Conservation (phyloP, 1,284 basidiomycete genomes). For the Ganoderma boninense region DNA sequence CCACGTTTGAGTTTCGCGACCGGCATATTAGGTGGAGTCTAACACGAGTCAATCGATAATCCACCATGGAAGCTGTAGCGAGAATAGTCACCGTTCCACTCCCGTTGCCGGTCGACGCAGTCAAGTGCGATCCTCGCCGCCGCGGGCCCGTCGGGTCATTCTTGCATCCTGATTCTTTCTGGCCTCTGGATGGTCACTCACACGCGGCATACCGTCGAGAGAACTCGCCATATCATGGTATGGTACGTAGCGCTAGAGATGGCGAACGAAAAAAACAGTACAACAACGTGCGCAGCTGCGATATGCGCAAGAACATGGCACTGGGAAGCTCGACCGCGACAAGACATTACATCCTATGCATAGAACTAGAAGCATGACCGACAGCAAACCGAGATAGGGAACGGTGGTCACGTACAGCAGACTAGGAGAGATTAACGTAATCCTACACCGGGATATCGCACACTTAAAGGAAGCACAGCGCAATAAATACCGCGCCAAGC, state of each 20-base stretch:
- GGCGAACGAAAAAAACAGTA: neutral
- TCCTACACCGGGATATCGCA: slow-evolving; percentile 23
- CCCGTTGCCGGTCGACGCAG: neutral
- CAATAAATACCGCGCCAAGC: slow-evolving; percentile 16
- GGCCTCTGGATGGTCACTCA: neutral
- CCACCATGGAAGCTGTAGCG: slow-evolving; percentile 8
- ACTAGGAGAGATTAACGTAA: slow-evolving; percentile 18
- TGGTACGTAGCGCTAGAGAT: neutral
- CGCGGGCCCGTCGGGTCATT: neutral
- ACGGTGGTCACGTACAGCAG: neutral
- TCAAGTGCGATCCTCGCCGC: neutral
- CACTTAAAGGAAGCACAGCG: slow-evolving; percentile 8
- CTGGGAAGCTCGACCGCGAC: neutral
- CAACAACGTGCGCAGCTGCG: slow-evolving; percentile 3
- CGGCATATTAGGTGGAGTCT: slow-evolving; percentile 4
- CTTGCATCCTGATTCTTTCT: neutral
- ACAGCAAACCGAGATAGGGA: slow-evolving; percentile 4
- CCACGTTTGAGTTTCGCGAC: slow-evolving; percentile 1
- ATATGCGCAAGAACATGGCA: slow-evolving; percentile 5
- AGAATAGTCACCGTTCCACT: neutral
- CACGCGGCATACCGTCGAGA: neutral
- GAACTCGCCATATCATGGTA: slow-evolving; percentile 1
- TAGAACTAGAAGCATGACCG: slow-evolving; percentile 6
- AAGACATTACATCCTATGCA: slow-evolving; percentile 14
- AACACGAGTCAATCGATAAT: slow-evolving; percentile 16